Base-by-base conservation (phyloP, 106 monocot species). In the Amphibolis antarctica region DNA sequence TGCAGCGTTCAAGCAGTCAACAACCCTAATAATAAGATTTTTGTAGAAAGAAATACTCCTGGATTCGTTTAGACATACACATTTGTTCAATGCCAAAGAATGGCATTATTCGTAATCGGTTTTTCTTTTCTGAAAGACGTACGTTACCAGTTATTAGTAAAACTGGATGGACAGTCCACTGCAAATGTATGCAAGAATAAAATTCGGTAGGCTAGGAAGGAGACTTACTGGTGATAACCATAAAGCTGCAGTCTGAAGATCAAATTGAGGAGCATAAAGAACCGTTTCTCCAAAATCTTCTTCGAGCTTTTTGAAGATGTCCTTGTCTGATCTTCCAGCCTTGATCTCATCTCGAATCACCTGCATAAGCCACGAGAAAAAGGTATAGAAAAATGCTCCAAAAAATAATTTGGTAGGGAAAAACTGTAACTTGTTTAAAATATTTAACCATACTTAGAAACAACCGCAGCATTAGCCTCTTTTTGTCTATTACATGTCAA, bases 231-330 rank as follows among this genome's bases (percentile, higher is more conserved):
- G 94, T 64, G 89, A 89, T 44, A 96, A 47, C 86, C 89, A 89
- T 36, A 96, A 59, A 20, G 76, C 86, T 57, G 94, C 86, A 64
- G 89, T 89, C 52, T 96, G 89, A 64, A 76, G 25, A 70, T 96
- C 89, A 69, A 96, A 96, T 25, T 70, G 69, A 60, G 94, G 89
- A 18, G 80, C 61, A 66, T 96, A 89, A 15, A 96, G 76, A 44
- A 96, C 80, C 13, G 84, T 86, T 54, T 94, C 93, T 19, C 84
- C 94, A 75, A 80, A 96, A 4, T 89, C 83, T 13, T 86, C 82
- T 64, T 89, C 81, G 28, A 86, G 75, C n/a, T 82, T 89, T 65
- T 77, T 75, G 53, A 64, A 96, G 9, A 96, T 84, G 69, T 96
- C 94, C 68, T 86, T 96, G 53, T 94, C 94, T 26, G 56, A 66